Evolutionary conservation across 352 stramenopile species (phyloP), one percentile per base, ranked within the genome.

Genomic region (Pythium volutum): DNA sequence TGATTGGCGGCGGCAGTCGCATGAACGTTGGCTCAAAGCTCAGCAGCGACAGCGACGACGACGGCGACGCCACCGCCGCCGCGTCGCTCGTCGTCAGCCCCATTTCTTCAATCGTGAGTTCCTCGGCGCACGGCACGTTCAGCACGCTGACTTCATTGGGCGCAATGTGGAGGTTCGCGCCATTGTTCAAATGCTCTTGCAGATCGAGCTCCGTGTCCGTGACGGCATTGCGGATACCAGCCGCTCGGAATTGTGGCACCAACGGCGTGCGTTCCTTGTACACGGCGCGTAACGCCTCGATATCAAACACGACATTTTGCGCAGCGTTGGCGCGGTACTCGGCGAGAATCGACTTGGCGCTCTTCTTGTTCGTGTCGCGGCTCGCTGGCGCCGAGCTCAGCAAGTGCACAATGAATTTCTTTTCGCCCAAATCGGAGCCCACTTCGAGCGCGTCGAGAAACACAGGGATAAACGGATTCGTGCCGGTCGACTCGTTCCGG

Each of bases 1-100:
- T 70, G 49, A 97, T 87, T 16, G 88, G 80, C 22, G 89, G 89
- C 12, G 81, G 69, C 10, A 89, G 85, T 29, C 87, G 83, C 79
- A 97, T 91, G 66, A 96, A 96, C 60, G 77, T 85, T 29, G 89
- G 89, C 58, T 97, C 87, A 54, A 97, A 95, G 65, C 85, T 92
- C 29, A 88, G 64, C 47, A 97, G 64, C 27, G 88, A 95, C 54
- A 95, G 64, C 18, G 79, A 88, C 3, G 79, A 88, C 3, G 77
- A 69, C 29, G 67, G 62, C 5, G 62, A 54, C 2, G 71, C 70
- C 10, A 45, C 33, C 18, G 66, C 59, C 0, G 50, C 55, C 18
- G 74, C 69, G 27, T 75, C 69, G 29, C 59, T 67, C n/a, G 84
- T 67, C n/a, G 84, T 60, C 27, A 89, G 62, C 16, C 69, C 79